These are phyloP conservation scores for Boletus sp. DNA, from an alignment of 1,284 basidiomycete genomes.

Conservation along the genomic window DNA sequence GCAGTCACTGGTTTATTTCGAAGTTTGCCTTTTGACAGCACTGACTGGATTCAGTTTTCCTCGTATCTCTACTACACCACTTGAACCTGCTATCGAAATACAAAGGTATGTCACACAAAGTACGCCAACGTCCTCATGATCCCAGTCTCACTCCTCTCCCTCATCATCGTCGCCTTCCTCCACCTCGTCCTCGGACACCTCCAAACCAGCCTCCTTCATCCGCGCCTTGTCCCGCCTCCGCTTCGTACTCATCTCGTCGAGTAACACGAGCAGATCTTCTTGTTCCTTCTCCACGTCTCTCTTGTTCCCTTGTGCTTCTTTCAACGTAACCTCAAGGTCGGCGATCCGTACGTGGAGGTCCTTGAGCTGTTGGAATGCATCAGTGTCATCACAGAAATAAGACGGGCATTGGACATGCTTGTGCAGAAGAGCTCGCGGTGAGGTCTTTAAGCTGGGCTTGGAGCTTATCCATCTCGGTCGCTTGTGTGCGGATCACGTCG, in stretches of 20 bases:
- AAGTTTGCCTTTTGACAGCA: too few species aligned
- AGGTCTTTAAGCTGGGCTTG: slow-evolving; percentile 48
- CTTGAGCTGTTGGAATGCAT: slow-evolving; percentile 27
- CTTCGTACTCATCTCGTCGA: slow-evolving; percentile 90
- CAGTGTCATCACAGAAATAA: neutral
- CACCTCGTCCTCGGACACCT: slow-evolving; percentile 89
- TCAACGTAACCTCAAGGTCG: slow-evolving; percentile 47
- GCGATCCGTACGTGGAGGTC: slow-evolving; percentile 42
- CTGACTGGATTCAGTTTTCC: too few species aligned
- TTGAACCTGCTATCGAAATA: too few species aligned
- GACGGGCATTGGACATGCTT: slow-evolving; percentile 30
- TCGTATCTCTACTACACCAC: too few species aligned
- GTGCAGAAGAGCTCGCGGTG: slow-evolving; percentile 34
- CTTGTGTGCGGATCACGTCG: slow-evolving; percentile 76
- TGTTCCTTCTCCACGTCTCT: slow-evolving; percentile 91
- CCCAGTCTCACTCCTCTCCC: neutral
- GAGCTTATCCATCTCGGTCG: slow-evolving; percentile 68
- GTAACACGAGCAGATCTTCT: slow-evolving; percentile 87
- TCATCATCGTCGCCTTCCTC: slow-evolving; percentile 41
- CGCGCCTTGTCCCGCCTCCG: slow-evolving; percentile 76
- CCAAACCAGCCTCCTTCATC: slow-evolving; percentile 70
- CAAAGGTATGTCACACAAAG: too few species aligned
- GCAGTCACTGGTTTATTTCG: too few species aligned
- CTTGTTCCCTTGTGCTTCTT: slow-evolving; percentile 57
- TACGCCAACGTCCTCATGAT: too few species aligned